These are phyloP conservation scores for Pythium folliculosum DNA, from an alignment of 352 stramenopile species.

Conservation along the genomic window DNA sequence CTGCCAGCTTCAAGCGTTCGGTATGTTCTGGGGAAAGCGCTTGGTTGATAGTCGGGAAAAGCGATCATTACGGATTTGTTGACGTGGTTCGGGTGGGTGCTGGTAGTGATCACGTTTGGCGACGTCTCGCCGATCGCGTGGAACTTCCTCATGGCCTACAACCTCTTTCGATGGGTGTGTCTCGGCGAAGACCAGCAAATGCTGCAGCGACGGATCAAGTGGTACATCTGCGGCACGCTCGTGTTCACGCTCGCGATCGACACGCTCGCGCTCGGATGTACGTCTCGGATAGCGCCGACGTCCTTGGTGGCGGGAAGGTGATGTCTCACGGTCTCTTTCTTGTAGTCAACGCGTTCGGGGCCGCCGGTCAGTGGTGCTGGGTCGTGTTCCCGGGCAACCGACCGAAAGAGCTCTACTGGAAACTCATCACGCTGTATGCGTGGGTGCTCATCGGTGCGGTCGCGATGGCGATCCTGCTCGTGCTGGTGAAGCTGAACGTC, in stretches of 20 bases:
- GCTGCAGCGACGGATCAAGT: conserved; percentile 84
- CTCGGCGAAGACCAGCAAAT: conserved; percentile 82
- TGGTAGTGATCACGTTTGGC: conserved; percentile 83
- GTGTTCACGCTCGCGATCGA: conserved; percentile 62
- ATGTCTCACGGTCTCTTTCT: neutral
- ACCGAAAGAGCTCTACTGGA: conserved; percentile 68
- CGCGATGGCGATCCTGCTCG: conserved; percentile 58
- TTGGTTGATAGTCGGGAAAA: too few species aligned
- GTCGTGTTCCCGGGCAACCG: conserved; percentile 52
- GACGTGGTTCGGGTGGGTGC: too few species aligned
- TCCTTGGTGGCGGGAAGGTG: neutral
- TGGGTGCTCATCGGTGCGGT: conserved; percentile 69
- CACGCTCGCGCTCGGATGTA: conserved; percentile 48
- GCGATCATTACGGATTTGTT: too few species aligned
- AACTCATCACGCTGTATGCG: conserved; percentile 69
- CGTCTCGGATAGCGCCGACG: neutral
- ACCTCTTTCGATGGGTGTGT: conserved; percentile 84
- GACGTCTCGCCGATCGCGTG: conserved; percentile 74
- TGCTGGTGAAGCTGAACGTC: conserved; percentile 82
- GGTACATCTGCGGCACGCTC: conserved; percentile 66
- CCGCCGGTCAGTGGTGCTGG: conserved; percentile 80
- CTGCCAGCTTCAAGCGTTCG: conserved; percentile 75
- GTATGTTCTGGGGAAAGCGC: too few species aligned
- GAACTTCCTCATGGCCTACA: conserved; percentile 86
- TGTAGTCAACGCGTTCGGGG: conserved; percentile 63